Conservation (phyloP, 371 early-diverging fungal species). For the Mucor circinelloides region DNA sequence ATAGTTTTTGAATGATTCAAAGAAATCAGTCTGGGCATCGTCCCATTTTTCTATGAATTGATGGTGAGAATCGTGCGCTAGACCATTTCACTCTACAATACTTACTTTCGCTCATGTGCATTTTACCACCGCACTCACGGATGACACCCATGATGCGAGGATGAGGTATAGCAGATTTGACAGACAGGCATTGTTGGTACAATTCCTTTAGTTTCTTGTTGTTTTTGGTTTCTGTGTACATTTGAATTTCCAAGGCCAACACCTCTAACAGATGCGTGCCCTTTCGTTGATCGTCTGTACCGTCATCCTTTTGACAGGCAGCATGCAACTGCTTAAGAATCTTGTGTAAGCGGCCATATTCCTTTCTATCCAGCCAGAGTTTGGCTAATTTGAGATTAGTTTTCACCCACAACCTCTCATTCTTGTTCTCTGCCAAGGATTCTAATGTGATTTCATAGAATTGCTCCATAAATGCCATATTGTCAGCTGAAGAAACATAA, state of each 20-base stretch:
- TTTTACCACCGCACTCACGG: slow-evolving; percentile 96
- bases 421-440: slow-evolving; percentile 75
- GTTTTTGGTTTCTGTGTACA: slow-evolving; percentile 88
- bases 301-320: slow-evolving; percentile 83
- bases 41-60: slow-evolving; percentile 81
- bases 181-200: slow-evolving; percentile 84
- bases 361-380: slow-evolving; percentile 85
- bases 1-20: slow-evolving; percentile 96
- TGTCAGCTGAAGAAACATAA: slow-evolving; percentile 72
- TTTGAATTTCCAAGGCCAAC: slow-evolving; percentile 91
- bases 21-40: slow-evolving; percentile 91
- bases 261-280: slow-evolving; percentile 92
- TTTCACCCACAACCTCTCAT: slow-evolving; percentile 91
- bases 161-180: slow-evolving; percentile 94
- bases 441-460: slow-evolving; percentile 83
- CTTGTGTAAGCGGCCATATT: slow-evolving; percentile 73
- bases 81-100: background rate
- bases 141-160: slow-evolving; percentile 96
- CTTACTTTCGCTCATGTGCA: slow-evolving; percentile 92
- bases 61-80: background rate
- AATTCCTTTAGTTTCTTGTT: slow-evolving; percentile 86
- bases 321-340: slow-evolving; percentile 75
- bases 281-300: slow-evolving; percentile 84
- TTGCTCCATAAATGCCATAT: slow-evolving; percentile 80
- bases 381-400: slow-evolving; percentile 92